phyloP scores from a whole-genome alignment of 345 rosid genomes.

The Syzygium jambos region DNA sequence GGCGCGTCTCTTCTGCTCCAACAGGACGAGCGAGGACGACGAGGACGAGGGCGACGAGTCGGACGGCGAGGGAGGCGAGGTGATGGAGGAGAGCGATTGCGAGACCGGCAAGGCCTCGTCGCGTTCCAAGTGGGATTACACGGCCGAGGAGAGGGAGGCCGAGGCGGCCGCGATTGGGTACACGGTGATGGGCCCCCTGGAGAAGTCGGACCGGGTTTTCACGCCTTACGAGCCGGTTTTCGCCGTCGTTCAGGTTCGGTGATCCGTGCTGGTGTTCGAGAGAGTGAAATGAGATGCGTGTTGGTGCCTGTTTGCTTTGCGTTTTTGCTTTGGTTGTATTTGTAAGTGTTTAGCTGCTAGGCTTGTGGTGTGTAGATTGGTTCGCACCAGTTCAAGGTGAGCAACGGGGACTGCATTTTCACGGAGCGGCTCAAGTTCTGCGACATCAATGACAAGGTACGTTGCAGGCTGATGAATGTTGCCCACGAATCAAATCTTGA shows the following conservation, averaged over 20 bases:
- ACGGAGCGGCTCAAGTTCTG: conserved; percentile 85
- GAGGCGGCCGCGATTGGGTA: conserved; percentile 88
- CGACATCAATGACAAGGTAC: conserved; percentile 86
- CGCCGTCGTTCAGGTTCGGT: conserved; percentile 80
- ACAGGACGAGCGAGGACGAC: conserved; percentile 1
- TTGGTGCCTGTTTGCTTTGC: background rate
- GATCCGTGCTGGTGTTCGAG: background rate
- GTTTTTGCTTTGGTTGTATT: background rate
- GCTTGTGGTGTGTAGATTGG: conserved; percentile 45
- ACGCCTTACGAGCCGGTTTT: conserved; percentile 71
- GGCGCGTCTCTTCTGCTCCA: conserved; percentile 42
- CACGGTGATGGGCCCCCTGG: conserved; percentile 61
- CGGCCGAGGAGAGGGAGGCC: conserved; percentile 62
- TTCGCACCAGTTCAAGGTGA: conserved; percentile 92
- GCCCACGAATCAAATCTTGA: background rate
- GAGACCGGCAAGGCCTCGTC: conserved; percentile 21
- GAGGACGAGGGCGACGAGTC: conserved; percentile 9
- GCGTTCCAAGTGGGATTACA: conserved; percentile 37
- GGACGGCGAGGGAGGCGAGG: conserved; percentile 2
- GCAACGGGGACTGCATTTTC: conserved; percentile 82
- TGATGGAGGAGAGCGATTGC: conserved; percentile 15
- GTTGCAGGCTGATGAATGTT: background rate
- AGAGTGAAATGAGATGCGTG: background rate
- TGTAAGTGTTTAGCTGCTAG: background rate
- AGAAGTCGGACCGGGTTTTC: conserved; percentile 44